phyloP scores from a whole-genome alignment of 441 rosid genomes.

The Bruguiera hainesii region DNA sequence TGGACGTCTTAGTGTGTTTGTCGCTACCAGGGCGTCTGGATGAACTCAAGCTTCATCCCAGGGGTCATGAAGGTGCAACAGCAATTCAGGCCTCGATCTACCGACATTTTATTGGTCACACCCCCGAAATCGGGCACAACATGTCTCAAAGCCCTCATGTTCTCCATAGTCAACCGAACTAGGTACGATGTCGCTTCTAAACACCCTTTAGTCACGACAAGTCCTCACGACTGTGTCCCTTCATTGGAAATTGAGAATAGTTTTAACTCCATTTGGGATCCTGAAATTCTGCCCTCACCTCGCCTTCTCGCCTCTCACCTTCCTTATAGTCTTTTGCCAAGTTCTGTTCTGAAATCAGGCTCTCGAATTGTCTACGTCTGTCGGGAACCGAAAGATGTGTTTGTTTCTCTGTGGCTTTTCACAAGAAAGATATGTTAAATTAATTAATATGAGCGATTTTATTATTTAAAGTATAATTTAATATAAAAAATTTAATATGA shows the following conservation, averaged over 20 bases:
- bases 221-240: conserved; percentile 47
- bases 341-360: neutral
- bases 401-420: conserved; percentile 18
- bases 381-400: conserved; percentile 24
- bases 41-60: too few relatives aligned
- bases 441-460: too few relatives aligned
- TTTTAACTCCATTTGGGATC: neutral
- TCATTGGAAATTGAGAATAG: conserved; percentile 16
- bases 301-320: conserved; percentile 20
- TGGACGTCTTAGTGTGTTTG: too few relatives aligned
- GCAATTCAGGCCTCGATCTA: neutral
- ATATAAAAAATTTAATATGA: too few relatives aligned
- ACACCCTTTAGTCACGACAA: conserved; percentile 26
- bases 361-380: conserved; percentile 25
- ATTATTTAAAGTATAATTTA: too few relatives aligned
- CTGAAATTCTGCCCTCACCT: neutral
- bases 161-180: neutral
- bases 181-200: neutral
- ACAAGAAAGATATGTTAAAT: neutral
- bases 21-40: too few relatives aligned
- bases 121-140: neutral
- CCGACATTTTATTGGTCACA: neutral
- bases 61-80: too few relatives aligned
- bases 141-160: conserved; percentile 2
- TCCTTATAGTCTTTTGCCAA: conserved; percentile 17